Evolutionary conservation across 2,329 filamentous ascomycete genomes (phyloP), one percentile per base, ranked within the genome.

Genomic region (Penicillium griseofulvum): DNA sequence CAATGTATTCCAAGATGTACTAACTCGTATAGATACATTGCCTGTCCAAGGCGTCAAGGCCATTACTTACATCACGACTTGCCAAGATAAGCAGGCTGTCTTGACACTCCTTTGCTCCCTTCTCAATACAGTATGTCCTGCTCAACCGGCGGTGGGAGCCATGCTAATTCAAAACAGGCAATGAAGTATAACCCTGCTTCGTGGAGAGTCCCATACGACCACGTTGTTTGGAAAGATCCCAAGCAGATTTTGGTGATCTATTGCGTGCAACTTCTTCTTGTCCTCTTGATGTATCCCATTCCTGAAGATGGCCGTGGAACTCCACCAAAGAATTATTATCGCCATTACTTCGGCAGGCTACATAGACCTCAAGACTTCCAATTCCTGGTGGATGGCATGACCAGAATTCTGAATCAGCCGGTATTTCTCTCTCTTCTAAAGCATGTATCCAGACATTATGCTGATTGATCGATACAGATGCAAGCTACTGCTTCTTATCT

Each of bases 301-400:
- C 92, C 92, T 0, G 91, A 96, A 70, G 81, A 84, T 53, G 81
- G 83, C 16, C 83, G 82, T 44, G 83, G 81, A 4, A 70, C 81
- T 10, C 80, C 86, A 0, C 85, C 87, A 6, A 96, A 95, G 77
- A 99, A 99, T 72, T 93, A 87, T 68, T 97, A 95, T 71, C 88
- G 94, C 16, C 91, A 97, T 72, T 97, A 95, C 63, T 83, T 96
- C 29, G 90, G 94, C 29, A 85, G 93, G 36, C 76, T 99, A 43
- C 94, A 97, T 74, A 85, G 94, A 44, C 90, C 93, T 1, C 91
- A 97, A 71, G 94, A 99, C 71, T 97, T 99, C 68, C 94, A 99
- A 71, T 99, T 99, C 70, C 86, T 97, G 24, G 90, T 95, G 11
- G 92, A 97, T 69, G 92, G 92, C 46, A 96, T 97, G 87, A 92